Base-by-base conservation (phyloP, 495 filamentous ascomycete species). In the Usnea hakonensis region DNA sequence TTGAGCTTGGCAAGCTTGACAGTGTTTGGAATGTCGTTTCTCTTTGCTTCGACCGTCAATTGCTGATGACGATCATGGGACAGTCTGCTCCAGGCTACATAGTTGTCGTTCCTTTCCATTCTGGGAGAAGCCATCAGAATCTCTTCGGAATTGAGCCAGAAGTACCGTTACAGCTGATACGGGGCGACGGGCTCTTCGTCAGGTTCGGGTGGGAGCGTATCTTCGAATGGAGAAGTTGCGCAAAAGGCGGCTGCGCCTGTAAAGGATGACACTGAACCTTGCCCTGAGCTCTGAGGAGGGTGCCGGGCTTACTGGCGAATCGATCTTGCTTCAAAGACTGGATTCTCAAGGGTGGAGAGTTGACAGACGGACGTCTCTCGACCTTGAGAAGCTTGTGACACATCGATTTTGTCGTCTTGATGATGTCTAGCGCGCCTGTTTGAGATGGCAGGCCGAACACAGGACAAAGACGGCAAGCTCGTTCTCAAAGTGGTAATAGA, bases 401-500 rank as follows among this genome's bases (percentile, higher is more conserved):
- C 91, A 96, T 74, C 79, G 83, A 46, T 82, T 89, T 67, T 78
- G 77, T 58, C 84, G 94, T 16, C 78, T 90, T 33, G 86, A 83
- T 23, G 74, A 76, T 28, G 84, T 81, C 10, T 81, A 84, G 63
- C 73, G 82, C 23, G 92, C 90, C 13, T 95, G n/a, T n/a, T 97
- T 72, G 79, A 84, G 53, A 81, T 96, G 72, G 91, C 90, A n/a
- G 87, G 87, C 19, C 84, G 82, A 68, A 90, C 87, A 6, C 79
- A 83, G n/a, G 91, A 96, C 75, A 84, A 86, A 59, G 71, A 85
- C 1, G 90, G 90, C 13, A 86, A 81, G 30, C 75, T 95, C 58
- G 90, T 96, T 36, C 76, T 96, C 2, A 96, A 96, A 77, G 90
- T 95, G 36, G 82, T 93, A 57, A 84, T 95, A 74, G 88, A 77